Evolutionary conservation across 2,329 filamentous ascomycete genomes (phyloP), one percentile per base, ranked within the genome.

Genomic region (Coniochaeta prunicola): DNA sequence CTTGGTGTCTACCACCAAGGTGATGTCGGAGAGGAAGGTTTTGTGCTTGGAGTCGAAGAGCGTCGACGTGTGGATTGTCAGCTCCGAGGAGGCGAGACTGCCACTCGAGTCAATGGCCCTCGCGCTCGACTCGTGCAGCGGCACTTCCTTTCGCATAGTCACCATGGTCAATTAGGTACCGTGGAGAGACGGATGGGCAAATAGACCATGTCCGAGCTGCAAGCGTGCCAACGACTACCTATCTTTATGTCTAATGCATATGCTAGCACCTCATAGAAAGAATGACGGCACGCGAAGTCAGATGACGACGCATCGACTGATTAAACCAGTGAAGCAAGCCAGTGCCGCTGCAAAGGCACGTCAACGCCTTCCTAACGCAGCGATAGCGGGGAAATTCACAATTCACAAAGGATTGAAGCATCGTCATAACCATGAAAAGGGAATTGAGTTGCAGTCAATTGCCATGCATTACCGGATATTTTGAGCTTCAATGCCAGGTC

Each of bases 1-100:
- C 30, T 34, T 36, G 26, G 53, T 55, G 30, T 33, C 28, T 24
- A 55, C 21, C 8, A 28, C 26, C 9, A 55, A 31, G 53, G 53
- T 19, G 53, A 34, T 33, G 12, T 55, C 13, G 31, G 53, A 24
- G 3, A 34, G 53, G 53, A 55, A 55, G 7, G 30, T 21, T 21
- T 55, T 55, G 30, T 21, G 33, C 53, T 55, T 55, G 53, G 53
- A 55, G n/a, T 55, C 53, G 53, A 55, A 55, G 53, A 55, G 53
- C 2, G 30, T 33, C 4, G 53, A 55, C 9, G 53, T 55, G 53
- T 55, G 53, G 53, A 55, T 36, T 19, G 30, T 55, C 21, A 55
- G 15, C n/a, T 36, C 36, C 19, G 53, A 33, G n/a, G n/a, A n/a
- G 8, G 53, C 15, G 2, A 17, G 50, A 45, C 24, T 38, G 36